A percentile compares a stretch with the other conserved stretches of the same genome.
These are phyloP conservation scores for Zygotorulaspora chibaensis DNA, from an alignment of 805 yeast genomes.

Conservation along the genomic window DNA sequence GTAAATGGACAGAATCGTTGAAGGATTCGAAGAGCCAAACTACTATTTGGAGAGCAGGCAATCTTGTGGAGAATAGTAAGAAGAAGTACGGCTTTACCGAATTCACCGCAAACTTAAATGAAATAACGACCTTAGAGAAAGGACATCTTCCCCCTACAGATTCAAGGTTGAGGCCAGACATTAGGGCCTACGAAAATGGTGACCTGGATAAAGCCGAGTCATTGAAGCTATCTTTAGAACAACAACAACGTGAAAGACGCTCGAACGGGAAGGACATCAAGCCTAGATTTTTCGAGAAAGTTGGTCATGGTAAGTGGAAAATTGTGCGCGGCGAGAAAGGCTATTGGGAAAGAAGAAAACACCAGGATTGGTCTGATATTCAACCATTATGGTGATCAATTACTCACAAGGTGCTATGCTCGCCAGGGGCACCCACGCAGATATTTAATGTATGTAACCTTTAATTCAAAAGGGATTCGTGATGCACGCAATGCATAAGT, in stretches of 20 bases:
- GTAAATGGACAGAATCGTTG: constrained; percentile 81
- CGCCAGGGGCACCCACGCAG: too few species aligned
- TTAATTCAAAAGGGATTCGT: too few species aligned
- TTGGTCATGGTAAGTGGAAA: constrained; percentile 46
- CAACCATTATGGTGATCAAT: constrained; percentile 50
- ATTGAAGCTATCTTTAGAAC: constrained; percentile 66
- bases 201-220: constrained; percentile 66
- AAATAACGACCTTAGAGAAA: constrained; percentile 66
- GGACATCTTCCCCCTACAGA: constrained; percentile 75
- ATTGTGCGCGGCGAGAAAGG: constrained; percentile 53
- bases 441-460: too few species aligned
- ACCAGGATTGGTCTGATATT: constrained; percentile 56
- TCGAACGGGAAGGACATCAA: constrained; percentile 45
- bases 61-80: constrained; percentile 51
- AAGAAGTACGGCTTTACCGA: constrained; percentile 81
- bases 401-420: too few species aligned
- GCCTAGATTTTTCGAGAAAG: constrained; percentile 60
- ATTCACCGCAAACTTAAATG: constrained; percentile 78
- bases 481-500: too few species aligned
- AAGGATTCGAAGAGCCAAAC: constrained; percentile 36
- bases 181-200: constrained; percentile 65
- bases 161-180: constrained; percentile 86
- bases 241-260: constrained; percentile 74
- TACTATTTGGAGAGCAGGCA: constrained; percentile 67
- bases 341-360: constrained; percentile 77